phyloP scores from a whole-genome alignment of 2,329 filamentous ascomycete genomes.

The Fusarium paranaense region DNA sequence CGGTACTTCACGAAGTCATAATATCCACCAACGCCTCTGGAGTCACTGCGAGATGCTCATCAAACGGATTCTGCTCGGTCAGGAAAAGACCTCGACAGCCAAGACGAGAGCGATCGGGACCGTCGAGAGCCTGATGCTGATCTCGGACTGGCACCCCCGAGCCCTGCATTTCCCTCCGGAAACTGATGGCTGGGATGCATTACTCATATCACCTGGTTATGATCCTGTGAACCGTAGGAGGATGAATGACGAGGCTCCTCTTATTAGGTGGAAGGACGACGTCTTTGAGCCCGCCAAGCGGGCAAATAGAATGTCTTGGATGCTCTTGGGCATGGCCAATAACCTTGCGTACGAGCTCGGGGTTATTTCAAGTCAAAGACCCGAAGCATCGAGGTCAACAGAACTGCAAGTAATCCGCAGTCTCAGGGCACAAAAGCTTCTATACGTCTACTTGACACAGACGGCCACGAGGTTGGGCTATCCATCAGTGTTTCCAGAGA shows the following conservation, averaged over 20 bases:
- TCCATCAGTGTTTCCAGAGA: slow-evolving; percentile 16
- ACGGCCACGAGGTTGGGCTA: slow-evolving; percentile 16
- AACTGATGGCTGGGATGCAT: slow-evolving; percentile 39
- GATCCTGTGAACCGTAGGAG: slow-evolving; percentile 32
- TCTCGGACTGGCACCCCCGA: slow-evolving; percentile 41
- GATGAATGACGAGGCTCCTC: slow-evolving; percentile 32
- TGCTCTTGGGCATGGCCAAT: slow-evolving; percentile 39
- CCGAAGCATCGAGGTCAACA: neutral
- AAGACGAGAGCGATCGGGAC: slow-evolving; percentile 34
- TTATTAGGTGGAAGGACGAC: slow-evolving; percentile 41
- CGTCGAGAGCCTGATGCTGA: slow-evolving; percentile 36
- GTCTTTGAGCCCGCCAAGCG: slow-evolving; percentile 42
- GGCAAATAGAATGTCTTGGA: slow-evolving; percentile 44
- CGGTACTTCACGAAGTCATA: slow-evolving; percentile 33
- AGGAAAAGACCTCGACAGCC: slow-evolving; percentile 37
- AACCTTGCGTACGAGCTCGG: slow-evolving; percentile 38
- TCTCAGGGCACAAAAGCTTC: slow-evolving; percentile 26
- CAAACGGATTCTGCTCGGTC: slow-evolving; percentile 29
- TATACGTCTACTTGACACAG: slow-evolving; percentile 38
- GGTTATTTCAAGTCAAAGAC: slow-evolving; percentile 13
- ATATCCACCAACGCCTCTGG: slow-evolving; percentile 34
- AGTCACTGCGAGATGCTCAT: slow-evolving; percentile 37
- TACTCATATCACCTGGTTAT: slow-evolving; percentile 32
- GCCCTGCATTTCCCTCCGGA: slow-evolving; percentile 38
- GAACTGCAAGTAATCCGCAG: neutral